Percentiles rank a stretch among this genome's conserved stretches.
phyloP scores from a whole-genome alignment of 208 protist species.

The Crithidia bombi region DNA sequence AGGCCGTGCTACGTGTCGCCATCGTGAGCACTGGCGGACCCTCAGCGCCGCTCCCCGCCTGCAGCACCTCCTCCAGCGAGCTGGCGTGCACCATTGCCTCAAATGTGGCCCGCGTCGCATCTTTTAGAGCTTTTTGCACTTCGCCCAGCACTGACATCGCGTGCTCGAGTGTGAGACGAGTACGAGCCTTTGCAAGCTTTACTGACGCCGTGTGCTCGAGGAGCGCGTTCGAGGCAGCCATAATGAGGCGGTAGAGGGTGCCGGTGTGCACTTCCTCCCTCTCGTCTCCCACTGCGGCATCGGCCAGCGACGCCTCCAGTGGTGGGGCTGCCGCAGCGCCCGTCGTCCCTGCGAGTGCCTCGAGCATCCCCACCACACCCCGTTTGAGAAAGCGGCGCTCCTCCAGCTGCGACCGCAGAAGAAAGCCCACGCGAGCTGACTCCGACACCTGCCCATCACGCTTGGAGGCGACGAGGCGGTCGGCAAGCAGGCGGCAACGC shows the following conservation, averaged over 20 bases:
- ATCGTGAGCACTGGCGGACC: background rate
- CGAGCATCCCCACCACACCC: conserved; percentile 45
- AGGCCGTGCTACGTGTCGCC: background rate
- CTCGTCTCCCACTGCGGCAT: background rate
- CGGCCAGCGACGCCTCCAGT: background rate
- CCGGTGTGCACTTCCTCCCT: conserved; percentile 35
- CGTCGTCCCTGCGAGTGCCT: conserved; percentile 22
- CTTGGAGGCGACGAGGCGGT: conserved; percentile 47
- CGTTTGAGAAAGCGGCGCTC: conserved; percentile 68
- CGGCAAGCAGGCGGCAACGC: conserved; percentile 58
- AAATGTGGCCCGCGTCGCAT: conserved; percentile 57
- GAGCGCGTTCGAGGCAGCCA: conserved; percentile 45
- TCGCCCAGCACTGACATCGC: conserved; percentile 37
- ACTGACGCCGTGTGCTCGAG: conserved; percentile 32
- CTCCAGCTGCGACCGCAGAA: conserved; percentile 72
- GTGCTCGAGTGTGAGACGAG: conserved; percentile 46
- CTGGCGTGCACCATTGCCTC: conserved; percentile 14
- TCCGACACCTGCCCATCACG: conserved; percentile 64
- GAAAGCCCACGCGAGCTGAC: conserved; percentile 62
- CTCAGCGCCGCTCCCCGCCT: background rate
- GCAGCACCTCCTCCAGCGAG: background rate
- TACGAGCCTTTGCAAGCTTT: conserved; percentile 62
- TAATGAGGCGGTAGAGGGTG: conserved; percentile 44
- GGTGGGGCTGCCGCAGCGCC: background rate
- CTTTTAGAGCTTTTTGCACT: conserved; percentile 48